These are phyloP conservation scores for Solanum pimpinellifolium DNA, from an alignment of 257 asterid genomes.

Conservation along the genomic window DNA sequence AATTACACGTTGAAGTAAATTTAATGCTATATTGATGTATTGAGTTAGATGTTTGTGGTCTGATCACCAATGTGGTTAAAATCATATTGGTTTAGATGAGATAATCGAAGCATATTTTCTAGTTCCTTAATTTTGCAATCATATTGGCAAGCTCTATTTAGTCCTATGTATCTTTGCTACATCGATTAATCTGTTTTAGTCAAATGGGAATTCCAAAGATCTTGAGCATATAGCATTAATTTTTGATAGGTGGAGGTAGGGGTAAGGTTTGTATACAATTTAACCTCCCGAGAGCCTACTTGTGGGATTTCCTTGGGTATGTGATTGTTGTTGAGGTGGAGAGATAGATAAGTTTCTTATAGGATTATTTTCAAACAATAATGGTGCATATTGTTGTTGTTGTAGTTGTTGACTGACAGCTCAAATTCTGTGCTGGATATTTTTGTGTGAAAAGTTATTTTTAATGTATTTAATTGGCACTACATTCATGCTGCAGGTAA, in stretches of 20 bases:
- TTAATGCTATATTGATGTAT: not conserved
- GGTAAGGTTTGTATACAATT: not conserved
- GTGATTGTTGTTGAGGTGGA: not conserved
- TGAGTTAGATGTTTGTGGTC: not conserved
- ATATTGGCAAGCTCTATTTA: not conserved
- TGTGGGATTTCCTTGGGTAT: not conserved
- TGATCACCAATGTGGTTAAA: not conserved
- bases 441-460: not conserved
- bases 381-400: not conserved
- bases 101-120: not conserved
- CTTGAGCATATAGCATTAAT: not conserved
- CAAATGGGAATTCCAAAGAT: not conserved
- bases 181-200: not conserved
- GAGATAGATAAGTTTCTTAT: not conserved
- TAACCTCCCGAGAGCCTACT: not conserved
- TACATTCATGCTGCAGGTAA: conserved; percentile 18
- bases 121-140: not conserved
- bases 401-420: not conserved
- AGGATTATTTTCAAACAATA: not conserved
- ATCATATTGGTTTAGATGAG: not conserved
- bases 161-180: not conserved
- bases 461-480: not conserved
- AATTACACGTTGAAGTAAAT: not conserved
- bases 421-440: not conserved
- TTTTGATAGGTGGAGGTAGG: not conserved